These are phyloP conservation scores for Diaporthe sp. DNA, from an alignment of 2,329 filamentous ascomycete species.

Conservation along the genomic window DNA sequence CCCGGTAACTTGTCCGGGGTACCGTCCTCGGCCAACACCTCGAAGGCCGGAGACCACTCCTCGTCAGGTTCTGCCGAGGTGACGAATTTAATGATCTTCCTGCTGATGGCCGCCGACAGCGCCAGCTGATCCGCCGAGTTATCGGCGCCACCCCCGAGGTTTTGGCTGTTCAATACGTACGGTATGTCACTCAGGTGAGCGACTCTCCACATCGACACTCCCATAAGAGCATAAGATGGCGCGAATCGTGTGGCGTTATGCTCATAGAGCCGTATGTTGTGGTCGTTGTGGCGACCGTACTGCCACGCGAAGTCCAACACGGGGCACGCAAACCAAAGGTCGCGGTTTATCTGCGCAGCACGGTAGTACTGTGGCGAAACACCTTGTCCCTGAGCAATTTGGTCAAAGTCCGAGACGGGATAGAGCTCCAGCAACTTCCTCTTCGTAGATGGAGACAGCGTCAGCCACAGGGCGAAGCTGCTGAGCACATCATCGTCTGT, in stretches of 20 bases:
- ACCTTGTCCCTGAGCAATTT: constrained; percentile 35
- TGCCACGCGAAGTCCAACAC: constrained; percentile 51
- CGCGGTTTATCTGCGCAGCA: constrained; percentile 50
- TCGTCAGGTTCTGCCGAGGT: neutral
- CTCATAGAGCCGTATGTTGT: constrained; percentile 47
- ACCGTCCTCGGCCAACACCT: neutral
- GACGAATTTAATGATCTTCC: neutral
- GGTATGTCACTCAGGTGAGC: constrained; percentile 52
- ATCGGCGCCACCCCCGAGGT: constrained; percentile 44
- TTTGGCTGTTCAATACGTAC: constrained; percentile 47
- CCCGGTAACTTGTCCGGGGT: neutral
- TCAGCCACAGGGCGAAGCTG: constrained; percentile 43
- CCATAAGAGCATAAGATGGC: constrained; percentile 48
- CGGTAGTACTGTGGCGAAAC: constrained; percentile 50
- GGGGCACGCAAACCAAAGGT: constrained; percentile 51
- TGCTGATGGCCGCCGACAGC: neutral
- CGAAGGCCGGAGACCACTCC: constrained; percentile 20
- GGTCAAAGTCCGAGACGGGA: constrained; percentile 41
- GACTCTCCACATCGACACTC: constrained; percentile 51
- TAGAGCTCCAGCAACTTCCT: constrained; percentile 22
- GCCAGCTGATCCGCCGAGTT: constrained; percentile 44
- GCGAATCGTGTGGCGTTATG: constrained; percentile 48
- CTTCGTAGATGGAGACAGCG: constrained; percentile 9
- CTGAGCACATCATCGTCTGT: constrained; percentile 44
- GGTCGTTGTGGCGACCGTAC: constrained; percentile 44